Evolutionary conservation across 139 green algal species (phyloP), one percentile per base, ranked within the genome.

Genomic region (Coccomyxa sp.): DNA sequence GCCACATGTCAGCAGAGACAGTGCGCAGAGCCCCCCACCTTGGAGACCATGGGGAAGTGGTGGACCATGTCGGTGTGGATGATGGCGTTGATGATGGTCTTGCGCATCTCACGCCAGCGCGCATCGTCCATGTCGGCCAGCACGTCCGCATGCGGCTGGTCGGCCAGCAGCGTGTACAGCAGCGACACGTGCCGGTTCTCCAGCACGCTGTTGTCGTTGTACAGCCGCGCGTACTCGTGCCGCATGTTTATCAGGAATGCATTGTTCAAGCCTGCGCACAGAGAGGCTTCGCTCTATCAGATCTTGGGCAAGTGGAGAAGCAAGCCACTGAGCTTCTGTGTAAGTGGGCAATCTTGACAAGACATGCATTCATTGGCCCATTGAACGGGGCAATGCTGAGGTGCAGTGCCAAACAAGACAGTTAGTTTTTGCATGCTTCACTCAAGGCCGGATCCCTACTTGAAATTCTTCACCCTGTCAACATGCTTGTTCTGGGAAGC

Each of bases 11-110:
- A 51, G 38, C 38, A 51, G 38, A 7, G 18, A 71, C 63, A 71
- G 63, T 21, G 4, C 4, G 9, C 63, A 21, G 4, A 71, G 63
- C 21, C 18, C 63, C 23, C 31, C 66, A 89, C 82, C 84, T 90
- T 85, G 14, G 91, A 93, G n/a, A 94, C 85, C 86, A 93, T 91
- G 32, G 84, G 82, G 87, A 95, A 95, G 84, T 95, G 92, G 77
- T 92, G 82, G 17, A 83, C 79, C 92, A 95, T 95, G 83, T 95
- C 92, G 17, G 92, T 95, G 81, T 93, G 88, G 59, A 95, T 82
- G 51, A 95, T 88, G 63, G 82, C 81, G 28, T 82, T 83, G 80
- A 94, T 94, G 45, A 94, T 83, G 11, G 89, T 80, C 68, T 86
- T 88, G 13, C 92, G 81, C 51, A 89, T 82, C 11, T 92, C 88